Base-by-base conservation (phyloP, 2,329 filamentous ascomycete species). In the Phialemonium atrogriseum region DNA sequence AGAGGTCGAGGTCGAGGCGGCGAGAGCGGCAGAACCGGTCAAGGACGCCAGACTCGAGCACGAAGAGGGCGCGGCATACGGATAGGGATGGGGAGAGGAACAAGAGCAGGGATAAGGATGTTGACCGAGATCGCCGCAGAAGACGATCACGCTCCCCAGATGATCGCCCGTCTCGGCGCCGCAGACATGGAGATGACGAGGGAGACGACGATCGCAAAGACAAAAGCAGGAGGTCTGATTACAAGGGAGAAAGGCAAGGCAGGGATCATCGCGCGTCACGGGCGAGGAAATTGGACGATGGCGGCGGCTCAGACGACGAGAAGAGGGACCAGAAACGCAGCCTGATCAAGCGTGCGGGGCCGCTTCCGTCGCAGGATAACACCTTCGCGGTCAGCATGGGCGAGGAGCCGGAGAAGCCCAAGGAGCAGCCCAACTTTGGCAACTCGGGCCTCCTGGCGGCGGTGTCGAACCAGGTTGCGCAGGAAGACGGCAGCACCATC, bases 371-470 rank as follows among this genome's bases (percentile, higher is more conserved):
- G 1, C 76, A 80, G 46, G 62, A 62, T 23, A 68, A 67, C 41
- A 73, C 73, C 1, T 80, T 78, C 41, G 73, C 75, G 26, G 47
- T 73, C 16, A 69, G 62, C 15, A 66, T 58, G 7, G 68, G 69
- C 27, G 64, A 62, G 14, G 57, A 60, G 30, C 59, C 68, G 6
- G 58, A 64, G 27, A 65, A 70, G 39, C 77, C 81, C 37, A 88
- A 91, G 50, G 80, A 96, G 54, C 88, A 87, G 55, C 84, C 88
- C 24, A 98, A 95, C 57, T 94, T 82, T 56, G 75, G 72, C 13
- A 75, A 69, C 20, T 87, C 87, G 0, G 91, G 91, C 17, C 66
- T 82, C 7, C 68, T 98, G 12, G 91, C 91, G 3, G 85, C 87
- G 26, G 87, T 86, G 42, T 87, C 87, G 31, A 96, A 98, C 54